These are phyloP conservation scores for Fusarium nelsonii DNA, from an alignment of 2,329 filamentous ascomycete species.

Conservation along the genomic window DNA sequence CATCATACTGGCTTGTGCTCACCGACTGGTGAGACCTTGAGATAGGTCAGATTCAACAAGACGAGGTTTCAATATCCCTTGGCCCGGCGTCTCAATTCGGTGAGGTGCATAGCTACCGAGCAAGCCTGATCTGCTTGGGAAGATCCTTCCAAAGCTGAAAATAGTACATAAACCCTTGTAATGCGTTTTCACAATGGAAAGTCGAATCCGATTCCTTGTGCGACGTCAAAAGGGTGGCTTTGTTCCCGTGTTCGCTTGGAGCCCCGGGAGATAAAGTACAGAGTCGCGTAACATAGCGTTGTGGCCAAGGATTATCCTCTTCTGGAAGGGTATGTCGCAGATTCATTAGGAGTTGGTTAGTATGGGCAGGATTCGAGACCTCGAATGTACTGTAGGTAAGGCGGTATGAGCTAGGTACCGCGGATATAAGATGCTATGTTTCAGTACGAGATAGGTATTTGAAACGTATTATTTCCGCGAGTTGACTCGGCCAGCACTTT, in stretches of 20 bases:
- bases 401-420: conserved; percentile 3
- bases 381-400: conserved; percentile 6
- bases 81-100: conserved; percentile 19
- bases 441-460: conserved; percentile 2
- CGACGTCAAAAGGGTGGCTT: conserved; percentile 3
- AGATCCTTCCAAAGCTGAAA: conserved; percentile 25
- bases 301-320: neutral
- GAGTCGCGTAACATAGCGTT: neutral
- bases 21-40: conserved; percentile 26
- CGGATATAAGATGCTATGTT: conserved; percentile 9
- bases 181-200: conserved; percentile 7
- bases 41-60: conserved; percentile 13
- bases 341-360: neutral
- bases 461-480: conserved; percentile 18
- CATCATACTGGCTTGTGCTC: neutral
- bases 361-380: conserved; percentile 1
- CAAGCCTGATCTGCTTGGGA: conserved; percentile 17
- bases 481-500: neutral
- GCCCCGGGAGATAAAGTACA: neutral
- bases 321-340: conserved; percentile 5
- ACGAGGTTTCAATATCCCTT: conserved; percentile 12
- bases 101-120: conserved; percentile 19
- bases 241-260: conserved; percentile 12
- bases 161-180: conserved; percentile 26
- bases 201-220: conserved; percentile 14